A percentile compares a stretch with the other conserved stretches of the same genome.
Evolutionary conservation across 2,329 filamentous ascomycete species (phyloP).

Genomic region (Neurospora crassa): DNA sequence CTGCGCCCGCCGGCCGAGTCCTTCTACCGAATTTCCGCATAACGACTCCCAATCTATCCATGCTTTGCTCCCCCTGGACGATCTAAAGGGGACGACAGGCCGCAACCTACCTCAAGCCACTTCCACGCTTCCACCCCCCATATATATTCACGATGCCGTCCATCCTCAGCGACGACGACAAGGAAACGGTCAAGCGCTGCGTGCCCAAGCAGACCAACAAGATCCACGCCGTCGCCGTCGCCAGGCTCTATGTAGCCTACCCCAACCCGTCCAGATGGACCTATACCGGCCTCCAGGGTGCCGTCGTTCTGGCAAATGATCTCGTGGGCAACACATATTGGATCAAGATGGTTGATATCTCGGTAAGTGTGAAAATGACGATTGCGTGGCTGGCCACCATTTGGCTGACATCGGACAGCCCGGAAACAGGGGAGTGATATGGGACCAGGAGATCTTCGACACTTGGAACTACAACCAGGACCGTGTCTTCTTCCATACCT

Average conservation of each 20-base stretch:
- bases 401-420: constrained; percentile 39
- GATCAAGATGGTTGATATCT: constrained; percentile 95
- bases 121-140: background rate
- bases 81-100: constrained; percentile 1
- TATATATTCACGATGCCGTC: constrained; percentile 38
- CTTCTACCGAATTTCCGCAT: background rate
- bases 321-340: constrained; percentile 92
- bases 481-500: constrained; percentile 93
- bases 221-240: constrained; percentile 91
- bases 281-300: constrained; percentile 87
- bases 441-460: constrained; percentile 98
- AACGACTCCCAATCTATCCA: background rate
- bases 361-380: constrained; percentile 46
- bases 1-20: background rate
- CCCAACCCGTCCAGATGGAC: constrained; percentile 82
- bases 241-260: constrained; percentile 85
- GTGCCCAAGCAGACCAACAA: constrained; percentile 94
- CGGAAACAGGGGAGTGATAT: constrained; percentile 74
- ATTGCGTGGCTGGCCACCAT: constrained; percentile 5
- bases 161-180: constrained; percentile 83
- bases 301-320: constrained; percentile 85
- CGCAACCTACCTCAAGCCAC: background rate
- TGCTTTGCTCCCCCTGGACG: constrained; percentile 1
- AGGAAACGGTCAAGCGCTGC: constrained; percentile 88
- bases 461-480: constrained; percentile 93